Evolutionary conservation across 768 basidiomycete genomes (phyloP), one percentile per base, ranked within the genome.

Genomic region (Daedaleopsis sinensis): DNA sequence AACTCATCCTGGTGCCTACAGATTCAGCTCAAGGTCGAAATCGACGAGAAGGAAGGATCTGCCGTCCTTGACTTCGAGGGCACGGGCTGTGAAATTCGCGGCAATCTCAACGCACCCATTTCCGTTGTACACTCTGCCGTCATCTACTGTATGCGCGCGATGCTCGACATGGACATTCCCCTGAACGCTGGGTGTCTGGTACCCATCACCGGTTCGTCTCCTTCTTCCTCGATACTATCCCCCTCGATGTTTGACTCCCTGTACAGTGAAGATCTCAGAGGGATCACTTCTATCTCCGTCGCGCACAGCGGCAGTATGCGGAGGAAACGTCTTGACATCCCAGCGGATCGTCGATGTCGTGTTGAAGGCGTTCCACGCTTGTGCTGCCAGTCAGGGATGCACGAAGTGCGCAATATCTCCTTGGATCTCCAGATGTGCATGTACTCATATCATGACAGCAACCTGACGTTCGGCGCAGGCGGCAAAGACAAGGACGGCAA

Each of bases 311-410:
- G 96, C 95, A 0, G 94, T 96, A 6, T 96, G 94, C 64, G 94
- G 91, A 35, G 95, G 95, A 12, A 98, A 97, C 70, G 94, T 96
- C 1, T 77, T 93, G 48, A 95, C 94, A 4, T 91, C 89, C 6
- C 95, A 96, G 70, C 82, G 96, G n/a, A 92, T 96, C 48, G 93
- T 96, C 2, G 96, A 98, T 70, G 94, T 96, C 2, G 91, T 98
- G 37, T 78, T 98, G 38, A 93, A 91, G 72, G 94, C 95, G 0
- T 97, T 98, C 79, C 84, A 90, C 67, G 94, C 93, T 3, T 89
- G 88, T 50, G 94, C 94, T 18, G 96, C 94, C 0, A 93, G 91
- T 68, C 95, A 97, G 71, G 96, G 96, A 1, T 93, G 93, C 68
- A 95, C 93, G 49, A 96, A 96, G 93, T 93, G 71, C 66, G 87